Evolutionary conservation across 768 basidiomycete species (phyloP), one percentile per base, ranked within the genome.

Genomic region (Suillus subalutaceus): DNA sequence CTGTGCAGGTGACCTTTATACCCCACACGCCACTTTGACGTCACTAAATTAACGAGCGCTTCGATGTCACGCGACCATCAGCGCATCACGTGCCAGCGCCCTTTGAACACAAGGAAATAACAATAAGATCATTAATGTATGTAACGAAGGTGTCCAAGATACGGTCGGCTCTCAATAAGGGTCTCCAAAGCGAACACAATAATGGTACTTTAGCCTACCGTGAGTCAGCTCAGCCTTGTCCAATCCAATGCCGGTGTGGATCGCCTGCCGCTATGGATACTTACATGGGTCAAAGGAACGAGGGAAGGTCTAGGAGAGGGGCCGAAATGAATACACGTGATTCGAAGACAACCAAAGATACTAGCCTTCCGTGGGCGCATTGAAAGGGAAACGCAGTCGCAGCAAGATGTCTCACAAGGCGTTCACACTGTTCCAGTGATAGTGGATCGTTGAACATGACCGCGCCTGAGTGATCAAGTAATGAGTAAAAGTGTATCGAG

Each of bases 381-480:
- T 94, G 93, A 78, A 97, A 98, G 2, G 97, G 96, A 72, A 93
- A 91, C 4, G 84, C 82, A 3, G 94, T 94, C 67, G 84, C 75
- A 10, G 90, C 83, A 37, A 99, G 83, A 69, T 88, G 84, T 7
- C 73, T 71, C 55, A 99, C 82, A 50, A 99, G 84, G 57, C 82
- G 79, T 69, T 84, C 75, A 75, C 94, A 93, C 73, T 97, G 94
- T 43, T 82, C 82, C 8, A 79, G 63, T 16, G 81, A 86, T 59
- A 99, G 81, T 0, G 82, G 66, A 74, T 99, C 96, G 70, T 96
- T 96, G 82, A 97, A 97, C 95, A 98, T 97, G 77, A 97, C 93
- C 3, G 97, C 96, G 62, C 96, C 96, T 97, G 74, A 26, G 61
- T 60, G 55, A 58, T 12, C 30, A 26, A 43, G 72, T 13, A 71